Percentiles rank a stretch among this genome's conserved stretches.
These are phyloP conservation scores for Colletotrichum neosansevieriae DNA, from an alignment of 2,329 filamentous ascomycete species.

Conservation along the genomic window DNA sequence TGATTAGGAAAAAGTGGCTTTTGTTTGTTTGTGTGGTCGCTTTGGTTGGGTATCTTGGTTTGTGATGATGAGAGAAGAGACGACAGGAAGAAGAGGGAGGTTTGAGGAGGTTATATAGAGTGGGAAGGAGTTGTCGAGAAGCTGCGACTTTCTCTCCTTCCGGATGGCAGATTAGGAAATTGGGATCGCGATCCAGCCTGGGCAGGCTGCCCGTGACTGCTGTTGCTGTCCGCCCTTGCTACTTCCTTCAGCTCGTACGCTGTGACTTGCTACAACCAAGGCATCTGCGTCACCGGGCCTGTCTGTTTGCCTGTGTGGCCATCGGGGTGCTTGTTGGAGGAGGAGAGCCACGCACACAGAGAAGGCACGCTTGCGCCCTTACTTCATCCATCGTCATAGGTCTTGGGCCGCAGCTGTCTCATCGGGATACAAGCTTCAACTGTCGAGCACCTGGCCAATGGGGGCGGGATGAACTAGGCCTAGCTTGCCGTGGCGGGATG, in stretches of 20 bases:
- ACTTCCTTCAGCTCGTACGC: neutral
- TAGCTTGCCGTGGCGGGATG: constrained; percentile 35
- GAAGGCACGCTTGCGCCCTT: constrained; percentile 17
- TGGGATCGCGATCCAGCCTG: constrained; percentile 25
- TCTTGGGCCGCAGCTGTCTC: constrained; percentile 38
- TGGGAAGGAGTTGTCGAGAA: constrained; percentile 8
- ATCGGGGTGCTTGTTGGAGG: constrained; percentile 34
- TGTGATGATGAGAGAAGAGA: constrained; percentile 38
- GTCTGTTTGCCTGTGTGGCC: constrained; percentile 12
- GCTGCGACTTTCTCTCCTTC: neutral
- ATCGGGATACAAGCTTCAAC: constrained; percentile 38
- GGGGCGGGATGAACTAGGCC: neutral
- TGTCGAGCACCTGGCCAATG: constrained; percentile 30
- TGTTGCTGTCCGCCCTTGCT: no score
- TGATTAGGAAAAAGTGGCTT: constrained; percentile 16
- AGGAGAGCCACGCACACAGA: neutral
- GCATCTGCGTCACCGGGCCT: constrained; percentile 24
- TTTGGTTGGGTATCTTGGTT: constrained; percentile 40
- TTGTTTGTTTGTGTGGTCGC: constrained; percentile 32
- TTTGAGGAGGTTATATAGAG: constrained; percentile 39
- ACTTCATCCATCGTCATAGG: constrained; percentile 41
- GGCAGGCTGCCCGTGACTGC: neutral
- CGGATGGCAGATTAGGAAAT: constrained; percentile 6
- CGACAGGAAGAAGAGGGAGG: constrained; percentile 2
- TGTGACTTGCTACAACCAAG: constrained; percentile 33